Evolutionary conservation across 2,329 filamentous ascomycete genomes (phyloP), one percentile per base, ranked within the genome.

Genomic region (Cryphonectria radicalis): DNA sequence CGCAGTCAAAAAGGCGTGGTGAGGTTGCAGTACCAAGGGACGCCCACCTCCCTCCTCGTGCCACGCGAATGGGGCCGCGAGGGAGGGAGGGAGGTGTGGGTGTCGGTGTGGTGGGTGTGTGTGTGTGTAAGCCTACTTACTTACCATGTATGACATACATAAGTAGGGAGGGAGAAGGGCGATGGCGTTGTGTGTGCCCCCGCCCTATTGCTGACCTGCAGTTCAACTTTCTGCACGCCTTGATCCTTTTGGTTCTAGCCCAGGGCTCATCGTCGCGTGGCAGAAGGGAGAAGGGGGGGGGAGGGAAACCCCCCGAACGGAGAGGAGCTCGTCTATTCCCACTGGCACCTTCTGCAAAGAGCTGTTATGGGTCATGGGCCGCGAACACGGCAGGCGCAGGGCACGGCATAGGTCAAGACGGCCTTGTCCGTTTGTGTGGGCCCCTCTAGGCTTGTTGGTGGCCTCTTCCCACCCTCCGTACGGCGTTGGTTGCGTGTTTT

Each of bases 271-370:
- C 22, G 59, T 62, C 59, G 59, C 59, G 59, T 62, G 59, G 59
- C 59, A 40, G 32, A 50, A 50, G 46, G 46, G 19, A 22, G 19
- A 7, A 7, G n/a, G 8, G 46, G 43, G 43, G 6, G 43, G 19
- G 11, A 14, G 3, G 37, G n/a, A 40, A 40, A 35, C n/a, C 6
- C 19, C 57, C 59, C 59, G 59, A 62, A 17, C 59, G 35, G 59
- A 32, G 59, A 62, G 46, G 19, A n/a, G 46, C 43, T 46, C 14
- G 14, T 46, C 14, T 35, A 17, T 32, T 50, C 46, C 59, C 59
- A n/a, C 32, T 62, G 19, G 3, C 32, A 62, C 59, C 59, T 62
- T 62, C 59, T 62, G 17, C 32, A 62, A 62, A 35, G 59, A 62
- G 59, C 28, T 60, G 28, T 32, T 28, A 25, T 57, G 50, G 50